Evolutionary conservation across 2,329 filamentous ascomycete species (phyloP), one percentile per base, ranked within the genome.

Genomic region (Trichoderma sp.): DNA sequence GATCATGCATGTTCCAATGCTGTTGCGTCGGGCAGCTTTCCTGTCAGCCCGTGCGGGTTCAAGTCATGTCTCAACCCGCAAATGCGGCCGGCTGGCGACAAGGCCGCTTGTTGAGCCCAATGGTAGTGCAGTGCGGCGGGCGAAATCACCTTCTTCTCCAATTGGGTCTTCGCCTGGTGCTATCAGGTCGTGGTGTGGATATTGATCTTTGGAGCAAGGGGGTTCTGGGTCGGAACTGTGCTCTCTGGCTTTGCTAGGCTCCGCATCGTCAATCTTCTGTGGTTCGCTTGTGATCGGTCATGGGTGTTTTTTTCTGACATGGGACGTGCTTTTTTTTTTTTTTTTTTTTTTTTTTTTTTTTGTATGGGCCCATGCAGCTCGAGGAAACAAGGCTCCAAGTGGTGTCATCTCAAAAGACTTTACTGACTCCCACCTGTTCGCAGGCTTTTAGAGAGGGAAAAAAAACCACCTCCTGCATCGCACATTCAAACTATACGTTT

Each of bases 391-490:
- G 69, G 66, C 65, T 59, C 49, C 56, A 54, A 59, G 64, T 68
- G 65, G 69, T 70, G 59, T 66, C 59, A 68, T 69, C 56, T 73
- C 68, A 76, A 77, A 49, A 76, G 75, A 75, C 75, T 73, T 77
- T 72, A 73, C 71, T 71, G 70, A 71, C 73, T 71, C 76, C 75
- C 75, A 75, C 77, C 75, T 72, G 74, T 77, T 76, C 73, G 75
- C 75, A 74, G 73, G 73, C 60, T 59, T 74, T 73, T 73, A 74
- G 74, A 73, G 73, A 72, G 74, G 73, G 73, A 75, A 75, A 75
- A 75, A 73, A 74, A 74, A 73, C 72, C 72, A 73, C 75, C 71
- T 71, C 74, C 72, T 77, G 74, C 76, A 77, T 76, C 71, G 72
- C 70, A 68, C 75, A 74, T 74, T 70, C 75, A 74, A 68, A 64